Conservation (phyloP, 768 basidiomycete genomes). For the Mycena belliarum region DNA sequence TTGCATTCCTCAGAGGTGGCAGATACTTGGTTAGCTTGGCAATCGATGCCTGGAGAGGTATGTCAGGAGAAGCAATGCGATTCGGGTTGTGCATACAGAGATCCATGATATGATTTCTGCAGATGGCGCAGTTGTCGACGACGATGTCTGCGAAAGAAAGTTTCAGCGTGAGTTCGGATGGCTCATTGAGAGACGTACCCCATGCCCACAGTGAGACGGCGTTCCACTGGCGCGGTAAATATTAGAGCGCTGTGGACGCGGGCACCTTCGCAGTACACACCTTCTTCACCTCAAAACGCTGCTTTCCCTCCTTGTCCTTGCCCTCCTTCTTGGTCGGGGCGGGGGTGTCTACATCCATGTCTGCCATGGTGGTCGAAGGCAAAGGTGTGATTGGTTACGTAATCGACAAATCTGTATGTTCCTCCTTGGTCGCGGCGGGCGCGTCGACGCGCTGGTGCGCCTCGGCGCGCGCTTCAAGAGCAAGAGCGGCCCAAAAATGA, state of each 20-base stretch:
- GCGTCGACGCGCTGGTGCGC: background rate
- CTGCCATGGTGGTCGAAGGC: conserved; percentile 41
- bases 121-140: conserved; percentile 99
- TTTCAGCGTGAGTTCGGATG: conserved; percentile 1
- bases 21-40: conserved; percentile 98
- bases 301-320: conserved; percentile 87
- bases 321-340: conserved; percentile 44
- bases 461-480: background rate
- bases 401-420: too few species aligned
- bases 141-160: conserved; percentile 69
- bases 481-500: background rate
- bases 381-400: too few species aligned
- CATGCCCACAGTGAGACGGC: conserved; percentile 98
- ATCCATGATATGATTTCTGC: conserved; percentile 99
- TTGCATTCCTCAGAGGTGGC: conserved; percentile 97
- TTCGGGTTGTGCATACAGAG: conserved; percentile 65
- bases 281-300: too few species aligned
- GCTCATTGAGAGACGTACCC: conserved; percentile 54
- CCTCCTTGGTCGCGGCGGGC: background rate
- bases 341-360: conserved; percentile 65
- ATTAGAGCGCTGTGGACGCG: conserved; percentile 3
- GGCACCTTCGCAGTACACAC: background rate
- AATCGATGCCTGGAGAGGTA: conserved; percentile 82
- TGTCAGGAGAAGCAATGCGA: background rate
- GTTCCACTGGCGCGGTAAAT: conserved; percentile 76